phyloP scores from a whole-genome alignment of 2,329 filamentous ascomycete species.

The Aspergillus melleus region DNA sequence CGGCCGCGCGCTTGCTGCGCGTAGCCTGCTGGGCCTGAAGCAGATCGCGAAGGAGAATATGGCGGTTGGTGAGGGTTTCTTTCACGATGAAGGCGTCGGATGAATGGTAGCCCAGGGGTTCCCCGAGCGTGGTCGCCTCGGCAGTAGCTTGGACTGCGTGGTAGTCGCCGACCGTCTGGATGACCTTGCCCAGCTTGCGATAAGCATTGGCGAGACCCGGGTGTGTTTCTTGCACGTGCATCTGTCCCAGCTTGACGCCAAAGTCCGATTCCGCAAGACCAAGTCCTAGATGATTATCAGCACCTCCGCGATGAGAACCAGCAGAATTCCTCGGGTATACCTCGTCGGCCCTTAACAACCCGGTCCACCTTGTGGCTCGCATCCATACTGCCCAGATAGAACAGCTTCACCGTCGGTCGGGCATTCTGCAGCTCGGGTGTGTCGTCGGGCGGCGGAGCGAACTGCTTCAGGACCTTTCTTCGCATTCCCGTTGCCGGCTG shows the following conservation, averaged over 20 bases:
- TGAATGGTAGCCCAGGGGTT: conserved; percentile 92
- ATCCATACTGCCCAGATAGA: conserved; percentile 95
- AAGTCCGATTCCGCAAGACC: conserved; percentile 91
- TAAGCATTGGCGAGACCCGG: conserved; percentile 85
- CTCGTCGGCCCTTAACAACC: conserved; percentile 86
- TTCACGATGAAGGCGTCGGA: conserved; percentile 97
- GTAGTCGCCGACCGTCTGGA: conserved; percentile 91
- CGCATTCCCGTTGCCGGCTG: conserved; percentile 95
- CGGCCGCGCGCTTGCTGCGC: conserved; percentile 77
- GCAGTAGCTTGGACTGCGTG: conserved; percentile 96
- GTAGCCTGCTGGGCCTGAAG: conserved; percentile 86
- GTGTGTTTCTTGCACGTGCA: conserved; percentile 89
- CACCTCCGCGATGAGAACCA: not conserved
- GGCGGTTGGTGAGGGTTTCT: conserved; percentile 94
- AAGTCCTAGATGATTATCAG: conserved; percentile 60
- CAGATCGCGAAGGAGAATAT: conserved; percentile 92
- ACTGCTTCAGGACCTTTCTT: conserved; percentile 95
- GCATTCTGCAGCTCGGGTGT: conserved; percentile 91
- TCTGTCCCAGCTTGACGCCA: conserved; percentile 81
- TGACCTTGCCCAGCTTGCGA: conserved; percentile 88
- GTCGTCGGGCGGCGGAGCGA: conserved; percentile 94
- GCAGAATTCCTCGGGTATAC: conserved; percentile 52
- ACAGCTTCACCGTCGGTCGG: conserved; percentile 87
- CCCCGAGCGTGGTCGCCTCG: conserved; percentile 90
- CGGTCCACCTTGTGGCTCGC: conserved; percentile 95